Evolutionary conservation across 768 basidiomycete species (phyloP).

Genomic region (Macrolepiota fuliginosa): DNA sequence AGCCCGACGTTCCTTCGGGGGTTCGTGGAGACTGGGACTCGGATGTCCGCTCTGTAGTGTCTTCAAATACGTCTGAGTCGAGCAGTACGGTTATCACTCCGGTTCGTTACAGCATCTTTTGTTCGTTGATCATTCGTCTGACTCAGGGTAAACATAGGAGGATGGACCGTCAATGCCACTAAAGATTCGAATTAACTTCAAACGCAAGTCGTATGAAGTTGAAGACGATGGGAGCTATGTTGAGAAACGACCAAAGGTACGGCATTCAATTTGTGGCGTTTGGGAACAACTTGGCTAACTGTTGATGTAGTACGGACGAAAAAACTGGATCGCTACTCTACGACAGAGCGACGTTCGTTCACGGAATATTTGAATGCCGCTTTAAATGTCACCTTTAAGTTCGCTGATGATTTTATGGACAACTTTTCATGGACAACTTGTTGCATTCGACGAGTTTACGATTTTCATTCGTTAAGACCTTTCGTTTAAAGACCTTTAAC

Average conservation of each 20-base stretch:
- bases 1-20: conserved; percentile 2
- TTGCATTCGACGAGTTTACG: not conserved
- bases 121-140: not conserved
- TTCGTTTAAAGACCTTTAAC: not conserved
- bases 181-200: conserved; percentile 34
- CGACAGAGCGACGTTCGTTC: not conserved
- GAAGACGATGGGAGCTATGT: conserved; percentile 16
- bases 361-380: not conserved
- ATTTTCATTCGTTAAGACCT: not conserved
- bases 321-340: conserved; percentile 12
- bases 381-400: not conserved
- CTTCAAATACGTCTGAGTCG: not conserved
- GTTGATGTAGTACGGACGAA: conserved; percentile 18
- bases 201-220: conserved; percentile 24
- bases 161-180: conserved; percentile 18
- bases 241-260: conserved; percentile 41
- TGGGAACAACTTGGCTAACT: not conserved
- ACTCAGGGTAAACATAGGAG: conserved; percentile 1
- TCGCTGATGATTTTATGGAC: not conserved
- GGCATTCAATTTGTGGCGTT: not conserved
- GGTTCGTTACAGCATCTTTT: conserved; percentile 13
- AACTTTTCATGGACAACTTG: too few relatives aligned
- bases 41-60: not conserved
- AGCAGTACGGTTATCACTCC: not conserved
- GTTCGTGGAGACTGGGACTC: not conserved